Evolutionary conservation across 306 rosid species (phyloP), one percentile per base, ranked within the genome.

Genomic region (Spatholobus suberectus): DNA sequence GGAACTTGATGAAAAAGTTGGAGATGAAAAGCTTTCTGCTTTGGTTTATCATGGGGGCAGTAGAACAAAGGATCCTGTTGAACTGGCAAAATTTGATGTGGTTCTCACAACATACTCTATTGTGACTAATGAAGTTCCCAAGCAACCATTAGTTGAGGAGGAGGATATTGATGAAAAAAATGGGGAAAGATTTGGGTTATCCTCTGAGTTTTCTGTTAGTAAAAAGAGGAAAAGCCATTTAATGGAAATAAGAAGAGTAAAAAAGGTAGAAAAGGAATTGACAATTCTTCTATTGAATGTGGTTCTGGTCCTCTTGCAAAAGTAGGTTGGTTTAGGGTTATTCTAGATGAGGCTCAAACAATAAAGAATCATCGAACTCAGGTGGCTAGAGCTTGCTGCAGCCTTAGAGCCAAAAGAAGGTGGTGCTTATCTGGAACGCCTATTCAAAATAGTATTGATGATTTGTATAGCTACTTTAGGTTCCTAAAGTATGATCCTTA

Each of bases 371-470:
- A 94, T 87, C 91, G 98, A 86, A 96, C 99, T 89, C 97, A 94
- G 87, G 98, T 96, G 85, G 99, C 99, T 77, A 92, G 99, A 87
- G 99, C 99, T 40, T 96, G 99, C 74, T 94, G 94, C 85, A 91
- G 98, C 85, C 99, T 96, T 76, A 88, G 95, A 83, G 98, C 99
- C 82, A 94, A 92, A 89, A 91, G 96, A 85, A 90, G 99, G 88
- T 94, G 99, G 99, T 96, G 99, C 93, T 86, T 96, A 85, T 96
- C 99, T 71, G 98, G 99, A 81, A 96, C 99, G 4, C 99, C 98
- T 32, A 96, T 96, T 86, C 98, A 96, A 85, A 96, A 96, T 85
- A 78, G 93, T 38, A 92, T 96, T 70, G 99, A 96, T 78, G 99
- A 96, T 83, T 81, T 96, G 73, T 96, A 96, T 85, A 96, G 98